Percentiles rank a stretch among this genome's conserved stretches.
phyloP scores from a whole-genome alignment of 495 filamentous ascomycete genomes.

The Tuber melanosporum region DNA sequence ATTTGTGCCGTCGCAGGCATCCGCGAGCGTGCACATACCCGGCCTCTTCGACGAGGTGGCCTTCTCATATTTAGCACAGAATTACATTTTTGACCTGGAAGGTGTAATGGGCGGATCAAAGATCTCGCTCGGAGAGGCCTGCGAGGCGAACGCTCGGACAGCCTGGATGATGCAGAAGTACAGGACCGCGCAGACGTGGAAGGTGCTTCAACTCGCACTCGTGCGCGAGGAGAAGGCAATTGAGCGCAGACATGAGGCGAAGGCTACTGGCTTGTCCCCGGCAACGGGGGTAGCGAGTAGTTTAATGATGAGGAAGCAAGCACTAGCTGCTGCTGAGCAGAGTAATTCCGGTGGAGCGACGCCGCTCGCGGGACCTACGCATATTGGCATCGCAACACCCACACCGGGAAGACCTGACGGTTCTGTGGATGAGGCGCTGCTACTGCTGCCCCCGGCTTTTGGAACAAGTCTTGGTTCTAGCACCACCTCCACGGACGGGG shows the following conservation, averaged over 20 bases:
- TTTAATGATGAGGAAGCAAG: neutral
- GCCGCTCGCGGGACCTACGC: constrained; percentile 10
- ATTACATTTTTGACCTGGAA: constrained; percentile 28
- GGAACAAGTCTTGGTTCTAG: constrained; percentile 32
- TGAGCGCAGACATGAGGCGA: constrained; percentile 6
- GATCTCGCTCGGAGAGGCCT: constrained; percentile 32
- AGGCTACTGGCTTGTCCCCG: constrained; percentile 7
- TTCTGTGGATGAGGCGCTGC: constrained; percentile 15
- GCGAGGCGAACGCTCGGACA: constrained; percentile 32
- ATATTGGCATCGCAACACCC: constrained; percentile 12
- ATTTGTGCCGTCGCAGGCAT: constrained; percentile 33
- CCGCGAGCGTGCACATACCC: constrained; percentile 29
- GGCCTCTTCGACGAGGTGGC: constrained; percentile 34
- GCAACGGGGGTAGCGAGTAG: neutral
- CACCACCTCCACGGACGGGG: constrained; percentile 39
- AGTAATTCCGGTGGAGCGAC: constrained; percentile 20
- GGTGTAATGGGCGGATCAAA: constrained; percentile 18
- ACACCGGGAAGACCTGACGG: constrained; percentile 5
- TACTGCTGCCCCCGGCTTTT: constrained; percentile 32
- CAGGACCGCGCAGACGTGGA: constrained; percentile 37
- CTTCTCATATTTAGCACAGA: constrained; percentile 30
- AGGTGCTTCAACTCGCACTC: constrained; percentile 29
- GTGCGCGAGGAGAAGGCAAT: constrained; percentile 31
- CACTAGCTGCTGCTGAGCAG: constrained; percentile 15
- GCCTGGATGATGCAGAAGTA: constrained; percentile 35